Base-by-base conservation (phyloP, 169 alveolate species). In the Amoebophrya sp. region DNA sequence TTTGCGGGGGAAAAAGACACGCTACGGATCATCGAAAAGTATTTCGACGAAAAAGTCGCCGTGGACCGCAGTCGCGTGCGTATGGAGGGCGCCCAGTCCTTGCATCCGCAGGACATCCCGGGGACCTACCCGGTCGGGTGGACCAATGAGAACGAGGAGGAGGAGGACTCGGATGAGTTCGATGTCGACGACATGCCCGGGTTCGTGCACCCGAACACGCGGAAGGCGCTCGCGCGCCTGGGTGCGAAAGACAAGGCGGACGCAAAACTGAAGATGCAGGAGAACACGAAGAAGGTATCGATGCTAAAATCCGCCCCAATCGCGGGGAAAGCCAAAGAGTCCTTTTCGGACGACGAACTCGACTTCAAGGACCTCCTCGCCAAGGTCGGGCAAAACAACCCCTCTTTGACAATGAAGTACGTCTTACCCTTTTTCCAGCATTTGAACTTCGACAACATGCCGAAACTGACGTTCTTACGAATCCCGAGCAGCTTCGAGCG, bases 131-230 rank as follows among this genome's bases (percentile, higher is more conserved):
- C n/a, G n/a, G n/a, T n/a, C n/a, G n/a, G n/a, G n/a, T n/a, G n/a
- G n/a, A n/a, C n/a, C n/a, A n/a, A n/a, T n/a, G n/a, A n/a, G n/a
- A n/a, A n/a, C n/a, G n/a, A n/a, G n/a, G n/a, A n/a, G n/a, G n/a
- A n/a, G 32, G 83, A 66, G 35, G 83, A 66, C 35, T 7, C 32
- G 7, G 83, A 66, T 25, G 83, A 66, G 10, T 66, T 7, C 35
- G 83, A 66, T 66, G 83, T 25, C 7, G 83, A 66, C 83, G 83
- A 66, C 83, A 25, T 66, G 29, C 39, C 83, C 32, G 83, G 83
- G 35, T 66, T 66, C 35, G 83, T 66, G 35, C 83, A 66, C 35
- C 83, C 83, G 35, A 66, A 66, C 18, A 66, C 83, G 35, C 83
- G 83, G 83, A 66, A 1, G 10, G 83, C 83, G 35, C 83, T 66